These are phyloP conservation scores for Russula lepida DNA, from an alignment of 768 basidiomycete genomes.

Conservation along the genomic window DNA sequence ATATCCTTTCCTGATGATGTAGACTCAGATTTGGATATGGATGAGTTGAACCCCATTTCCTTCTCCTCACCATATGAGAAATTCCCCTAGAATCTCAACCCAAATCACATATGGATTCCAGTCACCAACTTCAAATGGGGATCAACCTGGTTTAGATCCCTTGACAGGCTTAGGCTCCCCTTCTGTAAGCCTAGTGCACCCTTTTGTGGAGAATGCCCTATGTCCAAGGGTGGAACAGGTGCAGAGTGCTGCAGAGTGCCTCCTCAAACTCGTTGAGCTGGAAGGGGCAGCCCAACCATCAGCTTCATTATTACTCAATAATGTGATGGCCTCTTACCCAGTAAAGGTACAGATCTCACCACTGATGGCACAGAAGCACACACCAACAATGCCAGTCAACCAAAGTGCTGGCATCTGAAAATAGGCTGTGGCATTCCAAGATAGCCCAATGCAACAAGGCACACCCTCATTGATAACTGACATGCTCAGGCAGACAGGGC, in stretches of 20 bases:
- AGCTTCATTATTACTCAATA: conserved; percentile 16
- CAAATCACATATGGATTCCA: conserved; percentile 38
- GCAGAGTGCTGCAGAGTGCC: conserved; percentile 81
- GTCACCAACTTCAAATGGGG: conserved; percentile 46
- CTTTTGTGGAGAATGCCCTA: conserved; percentile 75
- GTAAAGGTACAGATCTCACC: conserved; percentile 32
- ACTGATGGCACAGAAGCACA: conserved; percentile 25
- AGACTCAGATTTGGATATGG: conserved; percentile 55
- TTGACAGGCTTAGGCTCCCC: conserved; percentile 45
- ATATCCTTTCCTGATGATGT: conserved; percentile 70
- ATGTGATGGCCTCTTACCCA: conserved; percentile 34
- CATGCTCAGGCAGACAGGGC: conserved; percentile 37
- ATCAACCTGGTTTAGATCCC: conserved; percentile 42
- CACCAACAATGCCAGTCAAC: conserved; percentile 60
- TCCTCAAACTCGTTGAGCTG: conserved; percentile 79
- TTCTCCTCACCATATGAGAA: conserved; percentile 61
- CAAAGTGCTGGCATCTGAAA: conserved; percentile 50
- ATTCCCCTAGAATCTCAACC: conserved; percentile 32
- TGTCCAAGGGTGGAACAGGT: conserved; percentile 87
- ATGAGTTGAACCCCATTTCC: conserved; percentile 55
- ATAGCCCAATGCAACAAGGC: conserved; percentile 58
- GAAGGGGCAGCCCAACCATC: conserved; percentile 36
- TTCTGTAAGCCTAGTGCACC: conserved; percentile 36
- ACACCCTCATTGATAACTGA: conserved; percentile 50
- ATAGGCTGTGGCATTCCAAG: conserved; percentile 71